A percentile compares a stretch with the other conserved stretches of the same genome.
These are phyloP conservation scores for Nannochloropsis salina DNA, from an alignment of 108 stramenopile species.

Conservation along the genomic window DNA sequence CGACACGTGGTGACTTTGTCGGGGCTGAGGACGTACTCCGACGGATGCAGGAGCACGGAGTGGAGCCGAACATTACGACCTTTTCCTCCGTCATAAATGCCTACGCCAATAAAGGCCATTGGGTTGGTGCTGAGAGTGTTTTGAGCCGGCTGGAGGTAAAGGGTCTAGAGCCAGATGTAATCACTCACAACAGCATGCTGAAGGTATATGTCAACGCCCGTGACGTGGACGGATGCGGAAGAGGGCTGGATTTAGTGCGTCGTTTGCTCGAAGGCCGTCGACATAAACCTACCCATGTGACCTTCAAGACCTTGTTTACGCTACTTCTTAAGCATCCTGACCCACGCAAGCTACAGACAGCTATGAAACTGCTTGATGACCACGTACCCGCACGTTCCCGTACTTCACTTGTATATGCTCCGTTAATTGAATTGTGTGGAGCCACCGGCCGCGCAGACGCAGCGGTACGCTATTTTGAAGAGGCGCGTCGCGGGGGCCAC, in stretches of 20 bases:
- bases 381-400: neutral
- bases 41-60: neutral
- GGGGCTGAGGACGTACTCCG: conserved; percentile 1
- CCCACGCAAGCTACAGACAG: neutral
- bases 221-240: conserved; percentile 9
- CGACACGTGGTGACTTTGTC: neutral
- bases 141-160: neutral
- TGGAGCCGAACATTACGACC: neutral
- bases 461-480: conserved; percentile 7
- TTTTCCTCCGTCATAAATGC: neutral
- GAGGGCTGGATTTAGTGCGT: neutral
- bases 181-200: neutral
- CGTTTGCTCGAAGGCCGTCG: neutral
- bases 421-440: conserved; percentile 3
- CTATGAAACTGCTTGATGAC: neutral
- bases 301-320: neutral
- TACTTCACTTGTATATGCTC: neutral
- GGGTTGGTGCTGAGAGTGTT: neutral
- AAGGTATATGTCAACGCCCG: conserved; percentile 16
- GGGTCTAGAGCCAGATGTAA: neutral
- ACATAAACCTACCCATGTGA: neutral
- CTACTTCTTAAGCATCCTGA: conserved; percentile 9
- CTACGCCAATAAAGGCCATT: neutral
- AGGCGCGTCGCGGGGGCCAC: neutral
- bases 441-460: neutral